These are phyloP conservation scores for Talaromyces sp. DNA, from an alignment of 2,329 filamentous ascomycete genomes.

Conservation along the genomic window DNA sequence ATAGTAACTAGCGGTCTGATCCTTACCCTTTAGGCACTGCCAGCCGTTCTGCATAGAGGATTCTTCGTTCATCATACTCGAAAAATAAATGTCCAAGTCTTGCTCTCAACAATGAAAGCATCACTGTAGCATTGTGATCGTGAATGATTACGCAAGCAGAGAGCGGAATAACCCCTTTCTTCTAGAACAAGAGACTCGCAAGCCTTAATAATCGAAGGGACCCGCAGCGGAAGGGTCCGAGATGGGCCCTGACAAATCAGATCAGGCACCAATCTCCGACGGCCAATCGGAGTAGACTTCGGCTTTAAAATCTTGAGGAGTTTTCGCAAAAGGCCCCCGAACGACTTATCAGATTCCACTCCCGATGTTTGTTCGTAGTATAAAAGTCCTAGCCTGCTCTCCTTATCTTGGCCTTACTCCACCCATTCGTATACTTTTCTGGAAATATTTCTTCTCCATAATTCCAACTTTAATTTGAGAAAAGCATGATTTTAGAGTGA, in stretches of 20 bases:
- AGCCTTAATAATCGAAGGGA: neutral
- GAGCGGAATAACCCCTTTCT: neutral
- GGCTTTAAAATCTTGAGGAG: neutral
- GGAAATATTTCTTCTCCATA: neutral
- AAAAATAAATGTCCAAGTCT: neutral
- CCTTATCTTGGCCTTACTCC: neutral
- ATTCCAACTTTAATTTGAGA: neutral
- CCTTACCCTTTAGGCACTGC: neutral
- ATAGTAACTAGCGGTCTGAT: neutral
- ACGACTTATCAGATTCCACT: neutral
- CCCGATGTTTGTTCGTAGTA: neutral
- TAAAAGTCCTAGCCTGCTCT: neutral
- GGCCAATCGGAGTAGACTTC: neutral
- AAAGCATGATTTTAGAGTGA: neutral
- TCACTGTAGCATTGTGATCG: no score
- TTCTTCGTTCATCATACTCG: neutral
- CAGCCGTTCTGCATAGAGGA: neutral
- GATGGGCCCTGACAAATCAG: neutral
- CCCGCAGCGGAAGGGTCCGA: constrained; percentile 9
- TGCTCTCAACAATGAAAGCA: no score
- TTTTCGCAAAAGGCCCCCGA: neutral
- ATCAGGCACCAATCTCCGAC: neutral
- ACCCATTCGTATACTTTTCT: neutral
- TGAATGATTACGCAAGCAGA: no score
- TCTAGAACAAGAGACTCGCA: neutral